These are phyloP conservation scores for Moniliella sp. DNA, from an alignment of 1,284 basidiomycete species.

Conservation along the genomic window DNA sequence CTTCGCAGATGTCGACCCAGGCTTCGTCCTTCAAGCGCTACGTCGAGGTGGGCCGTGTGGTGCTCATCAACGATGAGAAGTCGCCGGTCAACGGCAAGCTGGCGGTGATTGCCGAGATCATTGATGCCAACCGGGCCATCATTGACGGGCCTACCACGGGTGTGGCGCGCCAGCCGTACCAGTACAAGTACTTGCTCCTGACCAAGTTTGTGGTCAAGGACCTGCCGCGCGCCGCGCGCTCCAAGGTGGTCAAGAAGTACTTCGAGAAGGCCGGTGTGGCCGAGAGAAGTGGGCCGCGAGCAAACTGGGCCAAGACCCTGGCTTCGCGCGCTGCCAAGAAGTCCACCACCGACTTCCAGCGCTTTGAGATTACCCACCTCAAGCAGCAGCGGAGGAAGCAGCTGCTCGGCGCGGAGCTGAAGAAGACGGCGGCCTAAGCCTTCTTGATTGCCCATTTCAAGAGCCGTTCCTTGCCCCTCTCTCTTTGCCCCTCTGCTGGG, in stretches of 20 bases:
- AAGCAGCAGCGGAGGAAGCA: constrained; percentile 41
- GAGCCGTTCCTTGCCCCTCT: too few species aligned
- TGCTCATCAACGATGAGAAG: constrained; percentile 77
- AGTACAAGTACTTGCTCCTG: constrained; percentile 77
- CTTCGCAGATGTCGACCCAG: too few species aligned
- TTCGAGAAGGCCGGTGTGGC: constrained; percentile 58
- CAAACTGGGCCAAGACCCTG: constrained; percentile 79
- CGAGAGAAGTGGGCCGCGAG: constrained; percentile 54
- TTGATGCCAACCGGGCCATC: constrained; percentile 95
- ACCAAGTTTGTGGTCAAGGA: constrained; percentile 63
- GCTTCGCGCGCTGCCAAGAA: constrained; percentile 55
- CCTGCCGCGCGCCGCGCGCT: constrained; percentile 67
- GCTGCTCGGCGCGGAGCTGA: constrained; percentile 23
- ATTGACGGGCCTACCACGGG: constrained; percentile 77
- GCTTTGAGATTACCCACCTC: constrained; percentile 45
- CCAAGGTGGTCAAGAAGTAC: constrained; percentile 61
- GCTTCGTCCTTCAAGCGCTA: constrained; percentile 96
- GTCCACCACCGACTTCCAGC: constrained; percentile 61
- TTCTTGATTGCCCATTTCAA: too few species aligned
- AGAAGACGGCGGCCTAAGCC: too few species aligned
- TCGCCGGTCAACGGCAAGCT: constrained; percentile 67
- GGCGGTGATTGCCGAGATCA: constrained; percentile 86
- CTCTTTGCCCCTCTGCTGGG: too few species aligned
- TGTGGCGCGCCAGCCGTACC: constrained; percentile 73
- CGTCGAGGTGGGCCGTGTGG: constrained; percentile 92